Evolutionary conservation across 345 rosid species (phyloP), one percentile per base, ranked within the genome.

Genomic region (Citrus inodora): DNA sequence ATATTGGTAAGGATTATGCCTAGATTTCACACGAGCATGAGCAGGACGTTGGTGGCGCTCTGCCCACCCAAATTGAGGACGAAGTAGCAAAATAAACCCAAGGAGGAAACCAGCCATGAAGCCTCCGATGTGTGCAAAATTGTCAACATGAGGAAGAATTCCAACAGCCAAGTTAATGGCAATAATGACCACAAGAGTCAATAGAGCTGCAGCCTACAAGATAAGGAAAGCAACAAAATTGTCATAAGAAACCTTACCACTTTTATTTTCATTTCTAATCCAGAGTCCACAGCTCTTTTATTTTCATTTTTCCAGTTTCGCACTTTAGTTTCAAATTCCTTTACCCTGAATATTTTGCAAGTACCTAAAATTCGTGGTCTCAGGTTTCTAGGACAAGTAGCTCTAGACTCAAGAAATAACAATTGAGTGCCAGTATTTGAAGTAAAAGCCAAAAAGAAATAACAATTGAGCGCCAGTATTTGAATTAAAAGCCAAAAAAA

Each of bases 51-150:
- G 70, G 3, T 75, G 88, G 73, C 81, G 84, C 74, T 85, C 81
- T 51, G 79, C 88, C 94, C 94, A 97, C 16, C 98, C 96, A 56
- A 85, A 92, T 73, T 92, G 98, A 48, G 98, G 98, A 22, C 96
- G 89, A 56, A 92, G 82, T 30, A 93, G 81, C 78, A 93, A 83
- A 46, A 90, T 72, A 73, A 90, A 92, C 14, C 96, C 96, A 0
- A 93, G 92, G 40, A 92, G 88, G 71, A 93, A 86, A 38, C 98
- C 96, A 3, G 94, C 63, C 63, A 90, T 78, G 83, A 93, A 93
- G 67, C 98, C 98, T 84, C 98, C 98, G 40, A 93, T 88, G 67
- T 90, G 98, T 0, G 99, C 98, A 73, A 92, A 97, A 86, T 97
- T 97, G 88, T 94, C 98, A 5, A 94, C 97, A 9, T 87, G 91